phyloP scores from a whole-genome alignment of 2,329 filamentous ascomycete species.

The Scedosporium apiospermum region DNA sequence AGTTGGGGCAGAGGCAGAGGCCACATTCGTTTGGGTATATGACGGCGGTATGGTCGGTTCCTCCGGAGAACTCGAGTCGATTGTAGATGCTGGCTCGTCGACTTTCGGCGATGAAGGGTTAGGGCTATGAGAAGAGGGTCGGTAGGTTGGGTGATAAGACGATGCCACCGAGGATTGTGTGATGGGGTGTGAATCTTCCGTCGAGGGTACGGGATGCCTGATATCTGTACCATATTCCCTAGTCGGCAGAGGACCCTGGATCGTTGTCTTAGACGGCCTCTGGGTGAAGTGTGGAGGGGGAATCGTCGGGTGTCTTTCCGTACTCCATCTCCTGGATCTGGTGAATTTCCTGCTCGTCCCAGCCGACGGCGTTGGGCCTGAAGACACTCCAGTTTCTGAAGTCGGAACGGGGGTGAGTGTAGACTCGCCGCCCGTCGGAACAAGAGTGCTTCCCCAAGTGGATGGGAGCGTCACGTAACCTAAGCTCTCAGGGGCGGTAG shows the following conservation, averaged over 20 bases:
- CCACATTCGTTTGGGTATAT: too few species aligned
- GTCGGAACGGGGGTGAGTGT: not conserved
- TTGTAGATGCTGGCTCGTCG: too few species aligned
- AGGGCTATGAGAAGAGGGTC: too few species aligned
- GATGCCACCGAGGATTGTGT: too few species aligned
- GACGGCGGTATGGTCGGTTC: too few species aligned
- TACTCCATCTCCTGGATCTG: not conserved
- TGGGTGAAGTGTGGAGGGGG: not conserved
- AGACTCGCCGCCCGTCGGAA: not conserved
- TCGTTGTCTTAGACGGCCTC: not conserved
- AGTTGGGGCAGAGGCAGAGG: not conserved
- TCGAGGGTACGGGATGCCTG: not conserved
- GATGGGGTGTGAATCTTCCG: too few species aligned
- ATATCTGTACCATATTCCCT: not conserved
- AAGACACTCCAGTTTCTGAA: not conserved
- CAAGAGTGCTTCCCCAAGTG: not conserved
- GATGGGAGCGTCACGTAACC: not conserved
- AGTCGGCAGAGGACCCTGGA: not conserved
- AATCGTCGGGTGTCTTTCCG: not conserved
- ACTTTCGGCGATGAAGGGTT: too few species aligned
- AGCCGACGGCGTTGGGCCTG: too few species aligned
- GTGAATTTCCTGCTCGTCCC: too few species aligned
- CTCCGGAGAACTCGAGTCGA: too few species aligned
- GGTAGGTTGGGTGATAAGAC: too few species aligned
- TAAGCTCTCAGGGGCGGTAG: not conserved